Percentiles rank a stretch among this genome's conserved stretches.
These are phyloP conservation scores for Ogataea saltuana DNA, from an alignment of 805 yeast genomes.

Conservation along the genomic window DNA sequence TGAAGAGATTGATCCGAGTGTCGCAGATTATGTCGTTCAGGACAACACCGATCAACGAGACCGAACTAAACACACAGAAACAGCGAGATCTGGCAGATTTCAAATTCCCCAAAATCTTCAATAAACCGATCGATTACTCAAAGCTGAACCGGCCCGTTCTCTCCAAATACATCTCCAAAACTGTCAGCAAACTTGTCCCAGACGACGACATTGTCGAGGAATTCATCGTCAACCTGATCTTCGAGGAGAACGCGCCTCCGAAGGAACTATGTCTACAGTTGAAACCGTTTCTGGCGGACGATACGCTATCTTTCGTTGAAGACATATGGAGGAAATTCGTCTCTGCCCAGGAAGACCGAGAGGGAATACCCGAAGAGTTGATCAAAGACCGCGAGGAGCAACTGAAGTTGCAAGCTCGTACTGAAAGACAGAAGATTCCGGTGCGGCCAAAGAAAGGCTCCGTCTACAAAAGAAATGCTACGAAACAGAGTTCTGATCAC, in stretches of 20 bases:
- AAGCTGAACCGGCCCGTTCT: constrained; percentile 44
- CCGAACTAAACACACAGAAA: constrained; percentile 15
- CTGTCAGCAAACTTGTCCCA: constrained; percentile 40
- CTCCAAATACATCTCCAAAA: constrained; percentile 40
- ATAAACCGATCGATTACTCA: constrained; percentile 36
- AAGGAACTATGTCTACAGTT: constrained; percentile 44
- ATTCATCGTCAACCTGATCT: constrained; percentile 43
- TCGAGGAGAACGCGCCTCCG: constrained; percentile 42
- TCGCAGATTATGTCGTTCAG: constrained; percentile 12
- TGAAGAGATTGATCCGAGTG: constrained; percentile 1
- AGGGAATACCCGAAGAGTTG: constrained; percentile 46
- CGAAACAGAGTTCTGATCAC: too few species aligned
- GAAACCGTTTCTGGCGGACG: constrained; percentile 45
- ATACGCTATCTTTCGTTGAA: constrained; percentile 41
- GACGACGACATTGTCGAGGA: constrained; percentile 53
- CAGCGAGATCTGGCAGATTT: constrained; percentile 19
- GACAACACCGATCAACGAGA: constrained; percentile 18
- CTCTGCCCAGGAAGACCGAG: constrained; percentile 44
- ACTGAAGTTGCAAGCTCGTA: too few species aligned
- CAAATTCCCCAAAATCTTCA: constrained; percentile 40
- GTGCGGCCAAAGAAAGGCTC: too few species aligned
- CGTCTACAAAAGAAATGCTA: too few species aligned
- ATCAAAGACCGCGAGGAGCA: constrained; percentile 14
- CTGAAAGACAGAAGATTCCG: too few species aligned
- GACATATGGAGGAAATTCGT: constrained; percentile 46